A percentile compares a stretch with the other conserved stretches of the same genome.
These are phyloP conservation scores for Petasospora rhodanensis DNA, from an alignment of 1,139 yeast species.

Conservation along the genomic window DNA sequence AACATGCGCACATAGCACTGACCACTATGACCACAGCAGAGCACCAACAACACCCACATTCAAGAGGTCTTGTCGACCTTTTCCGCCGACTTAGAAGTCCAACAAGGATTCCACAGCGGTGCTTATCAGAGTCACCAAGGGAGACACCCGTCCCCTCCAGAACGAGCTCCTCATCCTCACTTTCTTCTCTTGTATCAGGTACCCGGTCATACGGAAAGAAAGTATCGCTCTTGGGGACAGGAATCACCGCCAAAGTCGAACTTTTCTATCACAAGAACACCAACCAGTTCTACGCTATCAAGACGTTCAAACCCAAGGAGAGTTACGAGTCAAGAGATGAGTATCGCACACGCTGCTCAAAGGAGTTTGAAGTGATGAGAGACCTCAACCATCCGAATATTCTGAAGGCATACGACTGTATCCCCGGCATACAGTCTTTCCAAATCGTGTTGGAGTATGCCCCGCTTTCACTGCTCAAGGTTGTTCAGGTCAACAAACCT, in stretches of 20 bases:
- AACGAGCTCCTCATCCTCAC: neutral
- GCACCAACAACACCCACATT: no score
- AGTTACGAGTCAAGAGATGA: constrained; percentile 35
- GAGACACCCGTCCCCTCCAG: no score
- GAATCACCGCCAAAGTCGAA: constrained; percentile 41
- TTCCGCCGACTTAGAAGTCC: no score
- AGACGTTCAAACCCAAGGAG: constrained; percentile 37
- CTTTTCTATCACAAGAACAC: constrained; percentile 28
- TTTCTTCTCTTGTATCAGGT: neutral
- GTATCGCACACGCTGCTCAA: constrained; percentile 33
- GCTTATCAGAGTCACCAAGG: no score
- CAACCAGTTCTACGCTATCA: constrained; percentile 35
- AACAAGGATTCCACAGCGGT: no score
- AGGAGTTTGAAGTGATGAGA: constrained; percentile 35
- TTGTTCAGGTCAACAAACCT: constrained; percentile 15
- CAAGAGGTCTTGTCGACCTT: no score
- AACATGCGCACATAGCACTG: no score
- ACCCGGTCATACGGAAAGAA: constrained; percentile 18
- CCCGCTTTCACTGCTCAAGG: constrained; percentile 19
- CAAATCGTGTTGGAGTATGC: constrained; percentile 20
- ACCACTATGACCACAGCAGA: no score
- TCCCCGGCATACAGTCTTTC: constrained; percentile 13
- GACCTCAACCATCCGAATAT: constrained; percentile 35
- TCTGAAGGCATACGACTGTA: constrained; percentile 30
- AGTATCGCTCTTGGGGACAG: constrained; percentile 28